Evolutionary conservation across 2,329 filamentous ascomycete species (phyloP).

Genomic region (Ceratocystis huliohia): DNA sequence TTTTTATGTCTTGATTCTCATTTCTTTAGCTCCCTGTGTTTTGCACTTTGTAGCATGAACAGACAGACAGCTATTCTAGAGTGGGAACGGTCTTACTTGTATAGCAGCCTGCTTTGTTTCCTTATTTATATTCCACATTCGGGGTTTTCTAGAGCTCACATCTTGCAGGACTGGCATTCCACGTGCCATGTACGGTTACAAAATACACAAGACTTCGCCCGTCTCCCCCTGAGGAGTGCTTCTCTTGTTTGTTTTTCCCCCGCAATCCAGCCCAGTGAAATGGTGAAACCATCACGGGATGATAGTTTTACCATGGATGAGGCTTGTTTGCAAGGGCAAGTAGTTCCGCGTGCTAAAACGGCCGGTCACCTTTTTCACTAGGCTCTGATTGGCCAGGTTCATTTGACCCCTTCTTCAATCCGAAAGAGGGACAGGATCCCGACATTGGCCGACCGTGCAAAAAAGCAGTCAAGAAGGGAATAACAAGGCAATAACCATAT

Average conservation of each 20-base stretch:
- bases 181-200: too few relatives aligned
- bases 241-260: neutral
- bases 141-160: too few relatives aligned
- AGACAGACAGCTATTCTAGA: neutral
- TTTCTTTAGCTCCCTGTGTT: neutral
- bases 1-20: neutral
- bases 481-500: neutral
- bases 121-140: too few relatives aligned
- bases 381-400: neutral
- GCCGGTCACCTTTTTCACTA: neutral
- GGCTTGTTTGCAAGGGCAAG: neutral
- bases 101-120: neutral
- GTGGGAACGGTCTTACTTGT: neutral
- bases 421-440: neutral
- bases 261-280: neutral
- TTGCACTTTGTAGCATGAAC: neutral
- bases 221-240: neutral
- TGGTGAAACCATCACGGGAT: conserved; percentile 9
- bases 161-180: too few relatives aligned
- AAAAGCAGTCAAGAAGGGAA: neutral
- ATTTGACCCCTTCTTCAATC: neutral
- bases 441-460: neutral
- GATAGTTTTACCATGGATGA: neutral
- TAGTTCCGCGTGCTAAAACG: neutral
- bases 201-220: neutral